Percentiles rank a stretch among this genome's conserved stretches.
phyloP scores from a whole-genome alignment of 1,284 basidiomycete species.

The Coriolopsis trogii region DNA sequence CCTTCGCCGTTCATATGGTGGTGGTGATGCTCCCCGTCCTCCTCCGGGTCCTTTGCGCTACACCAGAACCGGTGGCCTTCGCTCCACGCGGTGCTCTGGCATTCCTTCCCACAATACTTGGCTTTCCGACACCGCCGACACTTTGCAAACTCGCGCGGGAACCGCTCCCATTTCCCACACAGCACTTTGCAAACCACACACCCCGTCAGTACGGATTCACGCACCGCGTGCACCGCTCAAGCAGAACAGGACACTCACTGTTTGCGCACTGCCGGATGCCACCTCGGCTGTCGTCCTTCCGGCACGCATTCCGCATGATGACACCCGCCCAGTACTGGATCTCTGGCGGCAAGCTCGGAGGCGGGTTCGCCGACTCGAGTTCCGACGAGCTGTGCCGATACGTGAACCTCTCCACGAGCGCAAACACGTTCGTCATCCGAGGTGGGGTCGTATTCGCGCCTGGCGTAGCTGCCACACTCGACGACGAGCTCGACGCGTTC shows the following conservation, averaged over 20 bases:
- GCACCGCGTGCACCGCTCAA: constrained; percentile 30
- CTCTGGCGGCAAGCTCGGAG: constrained; percentile 80
- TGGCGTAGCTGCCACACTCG: not conserved
- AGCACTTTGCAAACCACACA: constrained; percentile 81
- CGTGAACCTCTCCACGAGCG: constrained; percentile 95
- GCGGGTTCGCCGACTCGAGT: constrained; percentile 69
- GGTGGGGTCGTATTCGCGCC: constrained; percentile 26
- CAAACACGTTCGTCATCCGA: constrained; percentile 88
- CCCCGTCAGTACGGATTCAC: constrained; percentile 6
- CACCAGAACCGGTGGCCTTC: constrained; percentile 96
- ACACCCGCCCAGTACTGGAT: constrained; percentile 99
- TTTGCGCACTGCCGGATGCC: constrained; percentile 98
- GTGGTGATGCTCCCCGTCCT: constrained; percentile 45
- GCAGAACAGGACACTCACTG: constrained; percentile 55
- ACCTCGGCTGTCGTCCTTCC: constrained; percentile 92
- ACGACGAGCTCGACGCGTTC: constrained; percentile 25
- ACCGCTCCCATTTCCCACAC: constrained; percentile 94
- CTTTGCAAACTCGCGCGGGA: constrained; percentile 96
- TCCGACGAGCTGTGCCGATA: constrained; percentile 88
- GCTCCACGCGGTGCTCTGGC: constrained; percentile 96
- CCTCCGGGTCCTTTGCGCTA: constrained; percentile 74
- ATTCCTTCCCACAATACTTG: constrained; percentile 98
- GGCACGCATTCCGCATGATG: constrained; percentile 98
- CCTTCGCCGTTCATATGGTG: constrained; percentile 24
- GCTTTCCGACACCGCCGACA: constrained; percentile 96